Percentiles rank a stretch among this genome's conserved stretches.
phyloP scores from a whole-genome alignment of 768 basidiomycete species.

The Termitomyces sp. region DNA sequence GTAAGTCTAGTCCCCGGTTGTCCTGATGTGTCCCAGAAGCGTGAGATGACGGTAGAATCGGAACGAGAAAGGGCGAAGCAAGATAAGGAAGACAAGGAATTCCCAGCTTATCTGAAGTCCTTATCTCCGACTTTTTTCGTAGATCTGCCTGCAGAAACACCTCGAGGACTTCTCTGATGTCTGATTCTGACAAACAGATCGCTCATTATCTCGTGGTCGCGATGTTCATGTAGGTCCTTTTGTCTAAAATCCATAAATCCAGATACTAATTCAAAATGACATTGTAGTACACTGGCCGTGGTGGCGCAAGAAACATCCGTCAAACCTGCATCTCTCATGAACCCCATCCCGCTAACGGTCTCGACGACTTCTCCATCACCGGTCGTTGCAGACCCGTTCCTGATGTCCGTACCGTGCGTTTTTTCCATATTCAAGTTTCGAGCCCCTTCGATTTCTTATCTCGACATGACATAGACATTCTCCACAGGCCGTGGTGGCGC shows the following conservation, averaged over 20 bases:
- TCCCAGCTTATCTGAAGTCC: background rate
- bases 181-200: constrained; percentile 24
- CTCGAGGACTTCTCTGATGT: background rate
- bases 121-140: background rate
- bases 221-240: constrained; percentile 46
- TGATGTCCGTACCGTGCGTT: constrained; percentile 36
- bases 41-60: background rate
- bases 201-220: constrained; percentile 56
- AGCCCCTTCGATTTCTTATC: background rate
- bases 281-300: constrained; percentile 55
- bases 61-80: background rate
- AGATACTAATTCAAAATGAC: too few relatives aligned
- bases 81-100: constrained; percentile 4
- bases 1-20: too few relatives aligned
- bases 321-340: constrained; percentile 42
- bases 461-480: constrained; percentile 29
- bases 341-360: constrained; percentile 29
- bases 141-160: background rate
- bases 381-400: too few relatives aligned
- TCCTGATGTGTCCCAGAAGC: background rate
- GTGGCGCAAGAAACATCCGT: constrained; percentile 68
- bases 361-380: constrained; percentile 51
- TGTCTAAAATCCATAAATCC: too few relatives aligned
- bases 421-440: constrained; percentile 5
- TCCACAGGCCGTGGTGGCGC: constrained; percentile 83